These are phyloP conservation scores for Amoebophrya sp. DNA, from an alignment of 169 alveolate species.

Conservation along the genomic window DNA sequence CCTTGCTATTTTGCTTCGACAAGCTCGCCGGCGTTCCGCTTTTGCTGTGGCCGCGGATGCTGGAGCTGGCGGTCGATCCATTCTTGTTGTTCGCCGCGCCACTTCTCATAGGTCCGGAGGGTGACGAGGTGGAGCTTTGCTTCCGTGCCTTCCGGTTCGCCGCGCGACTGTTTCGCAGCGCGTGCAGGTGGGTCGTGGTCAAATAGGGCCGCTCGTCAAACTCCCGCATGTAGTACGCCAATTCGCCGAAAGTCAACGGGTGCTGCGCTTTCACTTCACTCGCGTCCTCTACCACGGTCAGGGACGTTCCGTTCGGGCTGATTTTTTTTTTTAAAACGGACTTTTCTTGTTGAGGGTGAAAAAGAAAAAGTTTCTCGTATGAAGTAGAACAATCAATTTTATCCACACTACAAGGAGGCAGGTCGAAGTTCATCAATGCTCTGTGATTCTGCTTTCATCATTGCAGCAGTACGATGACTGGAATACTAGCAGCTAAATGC, in stretches of 20 bases:
- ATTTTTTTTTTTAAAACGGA: no score
- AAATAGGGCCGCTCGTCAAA: not conserved
- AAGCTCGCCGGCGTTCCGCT: not conserved
- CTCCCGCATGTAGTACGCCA: not conserved
- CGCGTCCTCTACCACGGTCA: not conserved
- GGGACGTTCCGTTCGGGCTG: not conserved
- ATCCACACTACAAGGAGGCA: no score
- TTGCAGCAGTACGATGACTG: no score
- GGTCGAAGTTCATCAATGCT: no score
- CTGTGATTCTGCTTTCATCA: no score
- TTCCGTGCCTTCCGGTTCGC: no score
- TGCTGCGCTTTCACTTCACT: not conserved
- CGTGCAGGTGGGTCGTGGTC: not conserved
- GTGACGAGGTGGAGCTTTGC: no score
- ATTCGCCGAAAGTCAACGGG: not conserved
- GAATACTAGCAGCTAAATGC: no score
- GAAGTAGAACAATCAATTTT: no score
- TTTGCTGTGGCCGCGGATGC: not conserved
- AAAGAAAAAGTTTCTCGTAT: no score
- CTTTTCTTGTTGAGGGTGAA: no score
- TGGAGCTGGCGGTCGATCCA: not conserved
- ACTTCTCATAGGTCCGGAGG: not conserved
- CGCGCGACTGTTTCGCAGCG: not conserved
- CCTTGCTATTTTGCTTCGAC: no score
- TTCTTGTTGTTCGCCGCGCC: not conserved